Base-by-base conservation (phyloP, 2,329 filamentous ascomycete genomes). In the Xylariomycetidae sp. region DNA sequence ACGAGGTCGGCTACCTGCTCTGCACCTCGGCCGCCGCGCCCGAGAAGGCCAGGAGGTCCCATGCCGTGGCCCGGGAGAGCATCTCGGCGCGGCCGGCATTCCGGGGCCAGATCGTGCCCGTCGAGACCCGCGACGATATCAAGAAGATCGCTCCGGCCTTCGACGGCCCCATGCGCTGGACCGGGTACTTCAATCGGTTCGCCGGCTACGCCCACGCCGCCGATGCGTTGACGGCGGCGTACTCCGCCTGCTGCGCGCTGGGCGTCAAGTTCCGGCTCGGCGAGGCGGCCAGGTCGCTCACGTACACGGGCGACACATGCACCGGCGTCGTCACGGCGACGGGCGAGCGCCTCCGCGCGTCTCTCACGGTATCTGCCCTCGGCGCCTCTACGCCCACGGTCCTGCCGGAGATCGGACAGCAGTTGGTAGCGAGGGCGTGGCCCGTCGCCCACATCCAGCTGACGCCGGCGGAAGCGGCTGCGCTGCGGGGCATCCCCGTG, bases 381-480 rank as follows among this genome's bases (percentile, higher is more conserved):
- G 77, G 77, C 0, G 76, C 74, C 0, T 63, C 61, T 5, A 65
- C 62, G 0, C 63, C 64, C 2, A 57, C 50, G 1, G 51, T 81
- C 2, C 33, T 69, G 1, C 74, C 77, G 0, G 56, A 67, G 12
- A 50, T 74, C 2, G 70, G 69, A 3, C 53, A 51, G 1, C 69
- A 72, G 25, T 62, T 77, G 3, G 66, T 68, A 0, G 77, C 76
- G 4, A 73, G 72, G 36, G 69, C 65, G 1, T 81, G 74, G 72
- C 69, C 71, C 0, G 68, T 82, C 2, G 76, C 71, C 0, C 77
- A 82, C 45, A 60, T 81, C 2, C 68, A 72, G 30, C 63, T 82
- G 2, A 76, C 66, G 0, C 62, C 70, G 5, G 64, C 66, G 1
- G 77, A 82, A 50, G 66, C 70, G 0, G 63, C 67, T 3, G 57